phyloP scores from a whole-genome alignment of 2,329 filamentous ascomycete genomes.

The Colletotrichum cordylinicola region DNA sequence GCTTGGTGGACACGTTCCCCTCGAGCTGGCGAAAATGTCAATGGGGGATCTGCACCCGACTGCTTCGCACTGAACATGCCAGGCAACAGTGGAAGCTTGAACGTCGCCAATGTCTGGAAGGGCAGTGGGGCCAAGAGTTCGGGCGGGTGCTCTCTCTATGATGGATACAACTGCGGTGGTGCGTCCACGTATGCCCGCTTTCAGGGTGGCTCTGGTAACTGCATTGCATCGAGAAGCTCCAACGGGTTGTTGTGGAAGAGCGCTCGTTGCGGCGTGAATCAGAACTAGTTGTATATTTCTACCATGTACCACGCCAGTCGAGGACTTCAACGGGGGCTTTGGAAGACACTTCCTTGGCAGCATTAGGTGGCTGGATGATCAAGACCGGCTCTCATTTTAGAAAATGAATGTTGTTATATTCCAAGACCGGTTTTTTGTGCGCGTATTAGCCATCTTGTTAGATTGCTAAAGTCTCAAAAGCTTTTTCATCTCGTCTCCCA shows the following conservation, averaged over 20 bases:
- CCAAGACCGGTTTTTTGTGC: too few relatives aligned
- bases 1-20: background rate
- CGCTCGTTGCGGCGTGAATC: background rate
- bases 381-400: too few relatives aligned
- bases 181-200: background rate
- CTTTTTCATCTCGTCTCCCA: constrained; percentile 39
- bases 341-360: too few relatives aligned
- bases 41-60: background rate
- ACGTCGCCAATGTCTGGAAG: background rate
- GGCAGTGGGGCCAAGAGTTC: background rate
- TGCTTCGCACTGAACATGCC: constrained; percentile 1
- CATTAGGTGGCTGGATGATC: too few relatives aligned
- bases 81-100: background rate
- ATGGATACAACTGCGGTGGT: background rate
- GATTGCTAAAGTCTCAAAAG: constrained; percentile 30
- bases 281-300: background rate
- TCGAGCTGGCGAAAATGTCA: background rate
- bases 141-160: background rate
- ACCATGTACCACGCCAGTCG: background rate
- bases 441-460: too few relatives aligned
- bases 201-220: background rate
- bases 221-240: background rate
- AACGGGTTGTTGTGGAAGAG: constrained; percentile 1
- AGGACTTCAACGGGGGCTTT: too few relatives aligned
- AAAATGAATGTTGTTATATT: too few relatives aligned